phyloP scores from a whole-genome alignment of 345 rosid genomes.

The Odontarrhena argentea region DNA sequence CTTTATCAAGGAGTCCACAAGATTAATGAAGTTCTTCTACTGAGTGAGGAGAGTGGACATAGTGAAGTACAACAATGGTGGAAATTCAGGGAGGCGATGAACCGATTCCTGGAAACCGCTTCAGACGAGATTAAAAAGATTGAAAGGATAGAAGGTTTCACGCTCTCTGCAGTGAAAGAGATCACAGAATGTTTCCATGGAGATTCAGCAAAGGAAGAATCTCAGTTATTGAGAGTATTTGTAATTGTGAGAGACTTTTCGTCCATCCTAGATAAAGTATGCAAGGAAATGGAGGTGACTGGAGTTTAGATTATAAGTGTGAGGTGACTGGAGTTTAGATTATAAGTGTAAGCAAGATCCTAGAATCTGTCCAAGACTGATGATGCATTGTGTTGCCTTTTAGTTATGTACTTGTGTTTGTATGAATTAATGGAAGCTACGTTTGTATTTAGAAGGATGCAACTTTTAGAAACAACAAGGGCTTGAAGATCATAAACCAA shows the following conservation, averaged over 20 bases:
- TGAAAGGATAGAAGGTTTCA: constrained; percentile 46
- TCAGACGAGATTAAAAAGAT: constrained; percentile 53
- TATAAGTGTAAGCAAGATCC: neutral
- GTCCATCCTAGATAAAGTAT: constrained; percentile 65
- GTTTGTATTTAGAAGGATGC: neutral
- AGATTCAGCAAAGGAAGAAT: constrained; percentile 59
- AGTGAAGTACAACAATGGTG: constrained; percentile 24
- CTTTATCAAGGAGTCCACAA: constrained; percentile 49
- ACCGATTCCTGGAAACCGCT: constrained; percentile 59
- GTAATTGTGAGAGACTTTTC: constrained; percentile 73
- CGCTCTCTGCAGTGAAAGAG: constrained; percentile 57
- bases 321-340: constrained; percentile 52
- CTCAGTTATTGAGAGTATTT: constrained; percentile 73
- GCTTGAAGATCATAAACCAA: constrained; percentile 1
- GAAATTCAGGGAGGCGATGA: constrained; percentile 62
- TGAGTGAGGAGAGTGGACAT: constrained; percentile 36
- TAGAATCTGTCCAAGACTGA: constrained; percentile 14
- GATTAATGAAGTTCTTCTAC: constrained; percentile 50
- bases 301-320: constrained; percentile 25
- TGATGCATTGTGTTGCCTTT: constrained; percentile 14
- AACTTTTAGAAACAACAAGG: constrained; percentile 1
- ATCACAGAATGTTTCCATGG: constrained; percentile 83
- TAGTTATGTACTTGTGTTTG: constrained; percentile 32
- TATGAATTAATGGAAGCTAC: constrained; percentile 13
- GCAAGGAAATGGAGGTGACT: constrained; percentile 76